These are phyloP conservation scores for Dichotomopilus funicola DNA, from an alignment of 2,329 filamentous ascomycete genomes.

Conservation along the genomic window DNA sequence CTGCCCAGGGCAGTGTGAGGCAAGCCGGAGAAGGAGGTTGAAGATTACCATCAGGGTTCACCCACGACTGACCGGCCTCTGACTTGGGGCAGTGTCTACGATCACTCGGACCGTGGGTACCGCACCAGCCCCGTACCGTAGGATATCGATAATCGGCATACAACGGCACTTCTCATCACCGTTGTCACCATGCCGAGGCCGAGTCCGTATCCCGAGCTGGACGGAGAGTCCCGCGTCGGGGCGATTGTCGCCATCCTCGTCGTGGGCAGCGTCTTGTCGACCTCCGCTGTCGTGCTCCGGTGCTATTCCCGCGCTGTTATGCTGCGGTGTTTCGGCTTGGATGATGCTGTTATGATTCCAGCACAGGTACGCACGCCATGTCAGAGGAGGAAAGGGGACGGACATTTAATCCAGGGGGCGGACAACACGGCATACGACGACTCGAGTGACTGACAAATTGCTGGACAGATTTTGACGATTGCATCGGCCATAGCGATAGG, in stretches of 20 bases:
- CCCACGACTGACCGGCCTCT: too few relatives aligned
- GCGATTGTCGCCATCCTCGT: conserved; percentile 17
- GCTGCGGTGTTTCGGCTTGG: conserved; percentile 16
- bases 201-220: conserved; percentile 14
- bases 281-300: conserved; percentile 11
- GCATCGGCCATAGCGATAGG: conserved; percentile 15
- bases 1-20: too few relatives aligned
- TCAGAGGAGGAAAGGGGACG: too few relatives aligned
- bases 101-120: too few relatives aligned
- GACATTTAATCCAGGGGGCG: too few relatives aligned
- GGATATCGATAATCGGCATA: background rate
- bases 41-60: too few relatives aligned
- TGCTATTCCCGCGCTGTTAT: conserved; percentile 17
- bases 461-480: conserved; percentile 12
- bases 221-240: conserved; percentile 12
- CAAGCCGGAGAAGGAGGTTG: too few relatives aligned
- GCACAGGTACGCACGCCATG: conserved; percentile 13
- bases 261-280: conserved; percentile 13
- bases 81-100: too few relatives aligned
- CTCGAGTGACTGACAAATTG: background rate
- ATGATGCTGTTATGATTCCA: conserved; percentile 16
- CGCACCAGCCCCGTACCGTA: background rate
- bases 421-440: too few relatives aligned
- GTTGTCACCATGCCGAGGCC: conserved; percentile 8
- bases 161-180: background rate